phyloP scores from a whole-genome alignment of 2,329 filamentous ascomycete genomes.

The Paraconiothyrium brasiliense region DNA sequence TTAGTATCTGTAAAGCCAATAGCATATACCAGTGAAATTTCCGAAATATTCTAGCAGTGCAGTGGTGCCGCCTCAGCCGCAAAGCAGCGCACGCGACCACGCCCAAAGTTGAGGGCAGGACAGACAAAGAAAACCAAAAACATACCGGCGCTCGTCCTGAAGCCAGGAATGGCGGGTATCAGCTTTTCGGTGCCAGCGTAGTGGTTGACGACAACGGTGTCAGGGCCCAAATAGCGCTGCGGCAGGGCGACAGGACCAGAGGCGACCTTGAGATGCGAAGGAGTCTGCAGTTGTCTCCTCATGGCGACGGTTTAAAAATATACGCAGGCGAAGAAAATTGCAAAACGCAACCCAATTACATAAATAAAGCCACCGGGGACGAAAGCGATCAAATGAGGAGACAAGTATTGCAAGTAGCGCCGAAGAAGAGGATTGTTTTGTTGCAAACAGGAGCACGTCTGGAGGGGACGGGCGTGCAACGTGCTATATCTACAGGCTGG shows the following conservation, averaged over 20 bases:
- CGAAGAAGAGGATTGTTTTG: not conserved
- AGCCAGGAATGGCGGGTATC: constrained; percentile 51
- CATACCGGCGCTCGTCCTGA: constrained; percentile 51
- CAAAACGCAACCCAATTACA: constrained; percentile 9
- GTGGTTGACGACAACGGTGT: constrained; percentile 45
- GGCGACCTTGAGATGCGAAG: constrained; percentile 46
- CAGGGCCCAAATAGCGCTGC: constrained; percentile 37
- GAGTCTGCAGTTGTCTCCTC: constrained; percentile 37
- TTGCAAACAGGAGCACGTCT: not conserved
- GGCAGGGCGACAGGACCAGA: constrained; percentile 35
- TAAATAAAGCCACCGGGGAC: constrained; percentile 14
- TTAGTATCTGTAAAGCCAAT: not conserved
- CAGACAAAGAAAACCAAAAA: constrained; percentile 22
- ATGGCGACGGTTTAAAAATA: constrained; percentile 1
- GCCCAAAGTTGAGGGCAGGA: not conserved
- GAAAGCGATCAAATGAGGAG: not conserved
- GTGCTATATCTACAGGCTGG: constrained; percentile 17
- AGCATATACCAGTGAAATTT: not conserved
- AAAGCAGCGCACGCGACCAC: constrained; percentile 27
- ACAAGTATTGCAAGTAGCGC: not conserved
- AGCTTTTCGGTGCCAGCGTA: constrained; percentile 46
- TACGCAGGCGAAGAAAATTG: not conserved
- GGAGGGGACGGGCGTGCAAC: constrained; percentile 5
- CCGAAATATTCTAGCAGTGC: not conserved
- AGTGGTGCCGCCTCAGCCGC: constrained; percentile 4